Conservation (phyloP, 805 yeast species). For the Yamadazyma scolyti region DNA sequence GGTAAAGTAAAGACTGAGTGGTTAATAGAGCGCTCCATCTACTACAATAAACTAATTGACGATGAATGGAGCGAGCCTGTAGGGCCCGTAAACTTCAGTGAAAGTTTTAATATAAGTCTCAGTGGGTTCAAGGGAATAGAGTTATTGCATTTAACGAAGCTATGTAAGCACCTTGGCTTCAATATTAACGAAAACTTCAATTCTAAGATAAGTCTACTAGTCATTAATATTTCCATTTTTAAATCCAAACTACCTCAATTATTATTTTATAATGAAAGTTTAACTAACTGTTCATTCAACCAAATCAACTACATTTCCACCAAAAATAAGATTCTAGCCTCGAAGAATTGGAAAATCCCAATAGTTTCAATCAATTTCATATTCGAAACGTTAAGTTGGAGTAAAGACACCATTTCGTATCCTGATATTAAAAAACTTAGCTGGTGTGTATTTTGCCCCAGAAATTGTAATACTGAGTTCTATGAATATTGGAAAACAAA, state of each 20-base stretch:
- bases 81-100: not conserved
- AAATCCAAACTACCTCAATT: conserved; percentile 39
- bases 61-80: conserved; percentile 66
- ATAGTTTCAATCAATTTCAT: conserved; percentile 53
- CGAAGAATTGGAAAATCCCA: conserved; percentile 55
- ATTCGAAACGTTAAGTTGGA: too few relatives aligned
- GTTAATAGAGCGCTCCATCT: conserved; percentile 72
- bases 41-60: conserved; percentile 42
- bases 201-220: conserved; percentile 49
- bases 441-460: conserved; percentile 59
- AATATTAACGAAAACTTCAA: conserved; percentile 47
- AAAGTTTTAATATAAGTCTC: conserved; percentile 41
- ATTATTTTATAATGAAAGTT: conserved; percentile 32
- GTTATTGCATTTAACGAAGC: conserved; percentile 61
- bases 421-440: conserved; percentile 43
- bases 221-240: conserved; percentile 49
- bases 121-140: conserved; percentile 82
- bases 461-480: conserved; percentile 10
- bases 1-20: conserved; percentile 64
- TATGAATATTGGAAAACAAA: too few relatives aligned
- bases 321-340: conserved; percentile 53
- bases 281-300: conserved; percentile 31
- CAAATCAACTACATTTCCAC: conserved; percentile 41
- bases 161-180: conserved; percentile 54
- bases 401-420: conserved; percentile 13